Evolutionary conservation across 73 alveolate genomes (phyloP), one percentile per base, ranked within the genome.

Genomic region (Uronychia setigera): DNA sequence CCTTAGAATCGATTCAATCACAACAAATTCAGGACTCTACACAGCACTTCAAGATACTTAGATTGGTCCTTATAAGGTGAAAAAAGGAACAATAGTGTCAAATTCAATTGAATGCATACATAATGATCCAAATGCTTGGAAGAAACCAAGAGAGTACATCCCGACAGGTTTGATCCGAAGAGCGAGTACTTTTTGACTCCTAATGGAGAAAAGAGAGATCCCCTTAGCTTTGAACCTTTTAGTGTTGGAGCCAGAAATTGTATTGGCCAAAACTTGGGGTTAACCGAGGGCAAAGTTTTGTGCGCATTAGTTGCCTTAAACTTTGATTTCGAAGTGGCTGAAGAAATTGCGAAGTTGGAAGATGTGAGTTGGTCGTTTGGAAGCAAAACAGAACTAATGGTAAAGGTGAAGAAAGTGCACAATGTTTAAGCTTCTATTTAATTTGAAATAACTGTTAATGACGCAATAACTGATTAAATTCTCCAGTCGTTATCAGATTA

Each of bases 151-250:
- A 13, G 67, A 89, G 30, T 89, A 57, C 86, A 59, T 84, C 95
- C 95, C 0, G 92, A 89, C 31, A 89, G 95, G 74, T 89, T 84
- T 58, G 92, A 84, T 33, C 89, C 92, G 0, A 74, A 34, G 26
- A 60, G 80, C 74, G 58, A 89, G 33, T 84, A 79, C 58, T 84
- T 29, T 33, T 33, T 60, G 59, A 83, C 83, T 26, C 94, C 94
- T 9, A 26, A 25, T 0, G 85, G 88, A 0, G 85, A 77, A 29
- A 83, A 78, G 84, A 78, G 95, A 79, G 81, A 84, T 59, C 77
- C 85, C 11, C 59, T 75, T 0, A 83, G 89, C 33, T 89, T 60
- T 35, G 27, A 80, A 5, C 95, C 95, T 9, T 84, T 89, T 74
- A 46, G 76, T 13, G 79, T 78, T 26, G 92, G 92, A 19, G 30